Evolutionary conservation across 2,329 filamentous ascomycete genomes (phyloP).

Genomic region (Gnomoniopsis smithogilvyi): DNA sequence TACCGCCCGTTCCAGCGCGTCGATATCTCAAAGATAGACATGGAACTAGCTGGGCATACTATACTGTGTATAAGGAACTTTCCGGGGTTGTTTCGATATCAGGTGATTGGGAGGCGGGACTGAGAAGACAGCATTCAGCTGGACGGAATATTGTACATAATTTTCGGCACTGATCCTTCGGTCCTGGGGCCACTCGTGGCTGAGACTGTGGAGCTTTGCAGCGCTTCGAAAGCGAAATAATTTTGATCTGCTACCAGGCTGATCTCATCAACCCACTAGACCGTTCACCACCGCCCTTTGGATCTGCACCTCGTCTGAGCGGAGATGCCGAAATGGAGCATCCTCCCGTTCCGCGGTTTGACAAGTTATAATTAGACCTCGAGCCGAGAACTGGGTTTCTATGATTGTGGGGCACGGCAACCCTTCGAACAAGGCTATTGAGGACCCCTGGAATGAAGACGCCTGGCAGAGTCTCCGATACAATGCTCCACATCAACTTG

Average conservation of each 20-base stretch:
- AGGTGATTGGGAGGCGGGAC: background rate
- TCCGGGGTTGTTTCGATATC: slow-evolving; percentile 3
- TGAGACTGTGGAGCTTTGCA: background rate
- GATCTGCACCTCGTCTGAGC: background rate
- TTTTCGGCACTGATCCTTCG: slow-evolving; percentile 9
- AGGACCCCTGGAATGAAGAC: too few relatives aligned
- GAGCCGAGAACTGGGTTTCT: background rate
- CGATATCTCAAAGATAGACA: background rate
- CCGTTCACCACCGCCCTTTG: background rate
- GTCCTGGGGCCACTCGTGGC: background rate
- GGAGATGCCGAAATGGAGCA: background rate
- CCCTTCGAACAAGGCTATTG: too few relatives aligned
- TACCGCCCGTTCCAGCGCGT: background rate
- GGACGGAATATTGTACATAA: slow-evolving; percentile 13
- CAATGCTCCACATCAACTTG: too few relatives aligned
- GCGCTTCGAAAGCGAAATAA: slow-evolving; percentile 16
- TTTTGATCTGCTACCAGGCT: slow-evolving; percentile 12
- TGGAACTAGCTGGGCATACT: slow-evolving; percentile 1
- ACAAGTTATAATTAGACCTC: background rate
- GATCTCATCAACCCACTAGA: background rate
- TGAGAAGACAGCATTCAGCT: background rate
- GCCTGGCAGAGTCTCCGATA: too few relatives aligned
- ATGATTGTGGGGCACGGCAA: background rate
- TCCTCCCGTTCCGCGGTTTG: background rate
- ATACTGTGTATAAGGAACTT: slow-evolving; percentile 11